Conservation (phyloP, 352 stramenopile genomes). For the Globisporangium irregulare region DNA sequence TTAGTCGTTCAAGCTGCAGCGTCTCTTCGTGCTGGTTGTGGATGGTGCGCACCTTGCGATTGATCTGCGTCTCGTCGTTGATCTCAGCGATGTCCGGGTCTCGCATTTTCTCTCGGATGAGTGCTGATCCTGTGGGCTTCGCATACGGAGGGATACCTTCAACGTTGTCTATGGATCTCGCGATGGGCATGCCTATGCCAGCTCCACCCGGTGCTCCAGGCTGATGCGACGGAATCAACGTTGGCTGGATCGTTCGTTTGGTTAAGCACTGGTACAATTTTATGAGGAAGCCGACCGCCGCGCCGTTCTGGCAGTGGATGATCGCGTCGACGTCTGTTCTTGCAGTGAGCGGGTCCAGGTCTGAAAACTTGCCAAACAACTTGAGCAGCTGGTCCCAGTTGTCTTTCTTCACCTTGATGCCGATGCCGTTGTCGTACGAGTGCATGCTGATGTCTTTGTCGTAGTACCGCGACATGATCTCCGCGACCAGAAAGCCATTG, state of each 20-base stretch:
- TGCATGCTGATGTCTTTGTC: constrained; percentile 93
- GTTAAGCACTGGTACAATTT: constrained; percentile 91
- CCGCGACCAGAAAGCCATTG: constrained; percentile 89
- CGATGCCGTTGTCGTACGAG: constrained; percentile 91
- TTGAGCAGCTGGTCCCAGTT: constrained; percentile 89
- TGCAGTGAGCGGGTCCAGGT: constrained; percentile 59
- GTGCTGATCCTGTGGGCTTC: constrained; percentile 73
- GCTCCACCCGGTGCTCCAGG: constrained; percentile 13
- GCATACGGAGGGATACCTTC: constrained; percentile 77
- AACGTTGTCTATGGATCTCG: constrained; percentile 23
- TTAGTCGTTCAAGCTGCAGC: constrained; percentile 78
- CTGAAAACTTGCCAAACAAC: constrained; percentile 71
- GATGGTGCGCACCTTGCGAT: constrained; percentile 54
- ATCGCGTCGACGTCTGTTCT: constrained; percentile 75
- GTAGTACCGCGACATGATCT: constrained; percentile 92
- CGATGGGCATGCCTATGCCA: constrained; percentile 12
- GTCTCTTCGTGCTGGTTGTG: constrained; percentile 75
- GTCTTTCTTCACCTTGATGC: constrained; percentile 88
- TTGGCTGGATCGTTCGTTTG: constrained; percentile 81
- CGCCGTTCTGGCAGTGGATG: constrained; percentile 89
- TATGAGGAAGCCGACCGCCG: constrained; percentile 77
- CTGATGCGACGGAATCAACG: constrained; percentile 13
- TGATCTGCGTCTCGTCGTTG: constrained; percentile 64
- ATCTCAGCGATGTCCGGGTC: constrained; percentile 66
- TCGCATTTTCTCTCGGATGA: constrained; percentile 87